These are phyloP conservation scores for Aspergillus sclerotiicarbonarius DNA, from an alignment of 495 filamentous ascomycete genomes.

Conservation along the genomic window DNA sequence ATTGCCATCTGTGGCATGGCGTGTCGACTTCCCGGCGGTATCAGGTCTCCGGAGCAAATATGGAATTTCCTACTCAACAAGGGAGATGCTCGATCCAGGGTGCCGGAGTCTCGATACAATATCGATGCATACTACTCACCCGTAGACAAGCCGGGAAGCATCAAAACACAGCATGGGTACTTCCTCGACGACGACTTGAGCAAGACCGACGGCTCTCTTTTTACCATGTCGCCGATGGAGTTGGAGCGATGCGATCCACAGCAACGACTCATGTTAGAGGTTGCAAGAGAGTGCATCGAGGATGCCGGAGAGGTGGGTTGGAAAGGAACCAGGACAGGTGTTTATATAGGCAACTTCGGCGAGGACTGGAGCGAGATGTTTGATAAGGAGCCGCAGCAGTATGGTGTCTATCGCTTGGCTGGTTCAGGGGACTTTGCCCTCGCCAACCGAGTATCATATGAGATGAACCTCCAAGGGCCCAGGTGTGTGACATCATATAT, in stretches of 20 bases:
- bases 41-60: conserved; percentile 25
- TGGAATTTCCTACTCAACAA: conserved; percentile 41
- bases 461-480: conserved; percentile 34
- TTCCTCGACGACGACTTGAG: conserved; percentile 43
- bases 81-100: conserved; percentile 28
- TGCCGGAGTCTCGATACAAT: conserved; percentile 36
- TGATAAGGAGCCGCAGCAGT: background rate
- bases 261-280: conserved; percentile 24
- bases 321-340: conserved; percentile 38
- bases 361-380: conserved; percentile 11
- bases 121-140: conserved; percentile 24
- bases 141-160: conserved; percentile 12
- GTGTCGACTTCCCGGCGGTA: conserved; percentile 42
- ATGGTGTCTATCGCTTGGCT: background rate
- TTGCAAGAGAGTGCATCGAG: conserved; percentile 28
- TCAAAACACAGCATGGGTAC: conserved; percentile 44
- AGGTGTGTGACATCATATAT: background rate
- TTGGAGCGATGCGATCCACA: conserved; percentile 13
- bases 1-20: conserved; percentile 48
- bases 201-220: conserved; percentile 27
- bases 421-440: background rate
- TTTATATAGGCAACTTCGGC: conserved; percentile 45
- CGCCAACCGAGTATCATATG: conserved; percentile 35
- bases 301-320: conserved; percentile 40
- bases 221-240: background rate